phyloP scores from a whole-genome alignment of 2,329 filamentous ascomycete species.

The Teratosphaeria epicoccoides region DNA sequence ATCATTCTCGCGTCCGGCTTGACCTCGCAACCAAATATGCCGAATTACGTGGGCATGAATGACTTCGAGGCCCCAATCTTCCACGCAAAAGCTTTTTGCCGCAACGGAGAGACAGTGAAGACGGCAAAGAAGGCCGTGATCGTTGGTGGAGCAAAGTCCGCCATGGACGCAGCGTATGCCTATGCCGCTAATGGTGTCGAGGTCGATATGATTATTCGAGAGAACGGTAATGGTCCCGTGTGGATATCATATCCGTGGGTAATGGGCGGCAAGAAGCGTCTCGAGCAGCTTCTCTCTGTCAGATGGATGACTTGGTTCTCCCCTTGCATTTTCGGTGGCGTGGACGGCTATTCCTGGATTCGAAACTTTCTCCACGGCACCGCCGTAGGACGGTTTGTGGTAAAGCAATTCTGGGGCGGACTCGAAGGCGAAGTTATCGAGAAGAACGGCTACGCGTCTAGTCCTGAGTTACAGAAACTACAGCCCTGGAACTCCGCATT shows the following conservation, averaged over 20 bases:
- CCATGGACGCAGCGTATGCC: constrained; percentile 52
- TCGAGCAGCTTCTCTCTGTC: constrained; percentile 57
- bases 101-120: background rate
- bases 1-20: constrained; percentile 53
- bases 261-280: constrained; percentile 5
- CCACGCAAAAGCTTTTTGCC: background rate
- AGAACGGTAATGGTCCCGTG: constrained; percentile 48
- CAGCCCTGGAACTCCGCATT: constrained; percentile 33
- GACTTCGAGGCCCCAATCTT: constrained; percentile 3
- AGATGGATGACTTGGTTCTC: constrained; percentile 64
- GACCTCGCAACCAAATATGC: constrained; percentile 44
- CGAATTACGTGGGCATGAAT: constrained; percentile 40
- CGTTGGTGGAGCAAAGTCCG: constrained; percentile 52
- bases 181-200: constrained; percentile 41
- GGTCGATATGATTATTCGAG: constrained; percentile 49
- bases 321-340: constrained; percentile 60
- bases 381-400: constrained; percentile 44
- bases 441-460: constrained; percentile 35
- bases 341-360: constrained; percentile 48
- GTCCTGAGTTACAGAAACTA: constrained; percentile 32
- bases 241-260: constrained; percentile 48
- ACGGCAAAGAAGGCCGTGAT: constrained; percentile 24
- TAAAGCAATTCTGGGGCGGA: constrained; percentile 46
- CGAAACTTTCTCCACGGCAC: constrained; percentile 50
- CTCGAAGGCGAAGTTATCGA: constrained; percentile 44